Percentiles rank a stretch among this genome's conserved stretches.
Evolutionary conservation across 495 filamentous ascomycete genomes (phyloP).

Genomic region (Daldinia bambusicola): DNA sequence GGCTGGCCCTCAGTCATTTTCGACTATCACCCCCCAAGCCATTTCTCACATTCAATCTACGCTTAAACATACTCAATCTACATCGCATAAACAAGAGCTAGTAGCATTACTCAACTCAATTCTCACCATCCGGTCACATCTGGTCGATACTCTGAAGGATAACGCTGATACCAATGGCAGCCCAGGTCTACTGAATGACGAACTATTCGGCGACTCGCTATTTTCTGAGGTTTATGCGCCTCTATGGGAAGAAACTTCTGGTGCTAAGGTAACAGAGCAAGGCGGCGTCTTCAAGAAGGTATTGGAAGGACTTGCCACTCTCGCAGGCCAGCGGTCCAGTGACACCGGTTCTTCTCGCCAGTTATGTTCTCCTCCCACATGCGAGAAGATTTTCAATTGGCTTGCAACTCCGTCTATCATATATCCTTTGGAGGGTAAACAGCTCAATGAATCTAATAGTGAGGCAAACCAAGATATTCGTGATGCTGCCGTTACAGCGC

Average conservation of each 20-base stretch:
- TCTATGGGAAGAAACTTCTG: slow-evolving; percentile 50
- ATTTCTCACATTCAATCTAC: slow-evolving; percentile 53
- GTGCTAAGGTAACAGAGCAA: slow-evolving; percentile 42
- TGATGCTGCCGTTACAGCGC: slow-evolving; percentile 52
- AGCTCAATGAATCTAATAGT: slow-evolving; percentile 27
- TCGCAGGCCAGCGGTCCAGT: slow-evolving; percentile 50
- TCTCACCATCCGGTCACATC: slow-evolving; percentile 50
- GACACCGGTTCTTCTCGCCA: slow-evolving; percentile 19
- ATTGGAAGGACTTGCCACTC: slow-evolving; percentile 52
- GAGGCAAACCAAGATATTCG: slow-evolving; percentile 50
- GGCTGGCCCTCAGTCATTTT: slow-evolving; percentile 48
- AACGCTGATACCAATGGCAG: slow-evolving; percentile 21
- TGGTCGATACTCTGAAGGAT: slow-evolving; percentile 41
- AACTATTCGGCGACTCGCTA: slow-evolving; percentile 44
- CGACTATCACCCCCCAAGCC: slow-evolving; percentile 47
- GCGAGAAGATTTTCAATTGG: slow-evolving; percentile 49
- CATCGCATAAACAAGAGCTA: slow-evolving; percentile 55
- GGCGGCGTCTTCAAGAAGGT: slow-evolving; percentile 51
- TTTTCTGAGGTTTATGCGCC: slow-evolving; percentile 55
- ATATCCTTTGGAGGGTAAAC: slow-evolving; percentile 35
- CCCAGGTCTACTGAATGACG: slow-evolving; percentile 27
- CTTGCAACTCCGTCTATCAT: slow-evolving; percentile 40
- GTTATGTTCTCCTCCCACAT: slow-evolving; percentile 49
- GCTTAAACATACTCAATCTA: slow-evolving; percentile 53
- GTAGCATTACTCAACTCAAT: slow-evolving; percentile 55